Base-by-base conservation (phyloP, 805 yeast species). In the Maudiozyma bulderi region DNA sequence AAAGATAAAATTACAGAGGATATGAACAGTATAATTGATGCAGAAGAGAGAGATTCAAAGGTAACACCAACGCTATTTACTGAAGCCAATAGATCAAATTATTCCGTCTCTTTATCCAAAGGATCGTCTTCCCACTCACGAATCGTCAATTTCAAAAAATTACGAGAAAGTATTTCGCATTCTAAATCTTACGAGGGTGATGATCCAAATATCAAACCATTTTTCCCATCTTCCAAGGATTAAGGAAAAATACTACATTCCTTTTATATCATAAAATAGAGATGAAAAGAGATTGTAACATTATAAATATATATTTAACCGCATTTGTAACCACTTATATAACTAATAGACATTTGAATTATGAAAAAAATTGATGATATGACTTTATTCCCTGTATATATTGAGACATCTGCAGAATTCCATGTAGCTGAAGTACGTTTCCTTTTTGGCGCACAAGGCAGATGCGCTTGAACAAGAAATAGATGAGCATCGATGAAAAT, bases 1-100 rank as follows among this genome's bases (percentile, higher is more conserved):
- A 59, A 58, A 43, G 38, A 35, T 20, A 52, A 57, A 42, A 52
- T 56, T 13, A 48, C 56, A 8, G 46, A 40, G 42, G 61, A 59
- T 35, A 58, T 60, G 44, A 48, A 58, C 2, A 52, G 52, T 38
- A 40, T 60, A 13, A 41, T 58, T 15, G 51, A 50, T 14, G 45
- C 52, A 40, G 54, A 53, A 26, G 46, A 34, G 10, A 46, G 39
- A 8, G 39, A 15, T 4, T 13, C 47, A n/a, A 39, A 48, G 14
- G 26, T 50, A n/a, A 43, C 37, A 44, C 37, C 50, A 14, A n/a
- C 10, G 6, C 28, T 20, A 2, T 42, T 42, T 5, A 42, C 45
- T 3, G 46, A 42, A 10, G 31, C 40, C 3, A 42, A 38, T 11
- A 30, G 33, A 14, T 15, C 46, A 8, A 37, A 38, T 15, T 38